Evolutionary conservation across 192 early-diverging fungal genomes (phyloP).

Genomic region (Coemansia sp.): DNA sequence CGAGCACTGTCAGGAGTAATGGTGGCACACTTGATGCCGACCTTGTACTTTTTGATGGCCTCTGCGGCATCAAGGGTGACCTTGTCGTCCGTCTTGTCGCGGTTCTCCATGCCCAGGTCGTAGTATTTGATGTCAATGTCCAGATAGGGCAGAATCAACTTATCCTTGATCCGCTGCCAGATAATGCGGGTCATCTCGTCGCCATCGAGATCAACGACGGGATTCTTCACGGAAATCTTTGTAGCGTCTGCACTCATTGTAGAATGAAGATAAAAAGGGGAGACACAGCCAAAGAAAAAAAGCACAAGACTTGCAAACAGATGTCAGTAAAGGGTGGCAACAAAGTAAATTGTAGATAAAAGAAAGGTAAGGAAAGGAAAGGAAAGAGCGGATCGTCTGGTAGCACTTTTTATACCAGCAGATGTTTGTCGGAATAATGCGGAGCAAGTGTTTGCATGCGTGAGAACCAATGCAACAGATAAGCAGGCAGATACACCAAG

Average conservation of each 20-base stretch:
- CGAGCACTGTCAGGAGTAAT: slow-evolving; percentile 96
- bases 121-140: slow-evolving; percentile 96
- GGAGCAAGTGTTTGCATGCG: background rate
- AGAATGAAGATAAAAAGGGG: background rate
- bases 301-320: background rate
- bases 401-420: background rate
- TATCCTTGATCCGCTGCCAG: slow-evolving; percentile 91
- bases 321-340: too few species aligned
- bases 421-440: background rate
- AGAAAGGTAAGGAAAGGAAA: background rate
- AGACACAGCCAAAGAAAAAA: too few species aligned
- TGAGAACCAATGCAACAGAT: background rate
- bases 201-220: slow-evolving; percentile 87
- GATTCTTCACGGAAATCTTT: slow-evolving; percentile 79
- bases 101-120: slow-evolving; percentile 89
- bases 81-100: slow-evolving; percentile 91
- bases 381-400: background rate
- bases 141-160: slow-evolving; percentile 84
- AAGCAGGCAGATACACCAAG: background rate
- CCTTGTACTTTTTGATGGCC: slow-evolving; percentile 96
- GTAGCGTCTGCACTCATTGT: slow-evolving; percentile 50
- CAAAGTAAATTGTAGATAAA: background rate
- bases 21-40: slow-evolving; percentile 98
- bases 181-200: slow-evolving; percentile 99
- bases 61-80: slow-evolving; percentile 95